A percentile compares a stretch with the other conserved stretches of the same genome.
phyloP scores from a whole-genome alignment of 768 basidiomycete species.

The Auricularia sp. region DNA sequence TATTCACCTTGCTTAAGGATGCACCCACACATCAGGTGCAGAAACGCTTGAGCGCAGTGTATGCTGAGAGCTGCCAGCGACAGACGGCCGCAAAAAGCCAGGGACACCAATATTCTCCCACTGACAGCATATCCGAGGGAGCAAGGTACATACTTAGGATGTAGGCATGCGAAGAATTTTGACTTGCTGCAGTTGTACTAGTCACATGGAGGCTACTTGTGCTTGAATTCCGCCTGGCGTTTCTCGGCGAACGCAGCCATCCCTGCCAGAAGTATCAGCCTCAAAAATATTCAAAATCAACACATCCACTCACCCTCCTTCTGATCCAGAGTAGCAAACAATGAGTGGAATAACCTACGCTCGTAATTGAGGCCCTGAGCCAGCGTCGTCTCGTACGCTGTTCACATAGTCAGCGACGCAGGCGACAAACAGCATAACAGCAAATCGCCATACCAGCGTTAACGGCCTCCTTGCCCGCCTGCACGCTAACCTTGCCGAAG shows the following conservation, averaged over 20 bases:
- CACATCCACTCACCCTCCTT: constrained; percentile 22
- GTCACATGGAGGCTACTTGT: constrained; percentile 20
- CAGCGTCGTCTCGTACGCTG: constrained; percentile 38
- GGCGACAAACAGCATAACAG: not conserved
- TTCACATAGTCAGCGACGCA: not conserved
- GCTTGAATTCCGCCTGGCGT: constrained; percentile 32
- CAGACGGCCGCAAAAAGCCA: no score
- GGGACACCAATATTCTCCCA: no score
- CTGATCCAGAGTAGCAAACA: constrained; percentile 40
- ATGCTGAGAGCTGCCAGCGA: no score
- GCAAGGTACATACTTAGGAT: no score
- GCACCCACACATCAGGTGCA: no score
- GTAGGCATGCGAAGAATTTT: no score
- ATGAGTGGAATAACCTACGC: constrained; percentile 37
- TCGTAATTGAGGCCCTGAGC: constrained; percentile 36
- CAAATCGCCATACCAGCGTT: constrained; percentile 27
- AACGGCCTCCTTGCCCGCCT: constrained; percentile 41
- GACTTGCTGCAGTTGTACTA: no score
- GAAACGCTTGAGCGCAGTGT: no score
- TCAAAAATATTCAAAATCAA: not conserved
- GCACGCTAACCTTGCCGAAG: constrained; percentile 21
- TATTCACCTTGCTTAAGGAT: no score
- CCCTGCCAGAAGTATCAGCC: not conserved
- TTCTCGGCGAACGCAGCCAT: constrained; percentile 43
- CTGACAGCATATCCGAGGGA: no score